A percentile compares a stretch with the other conserved stretches of the same genome.
Evolutionary conservation across 495 filamentous ascomycete species (phyloP).

Genomic region (Neurospora sp.): DNA sequence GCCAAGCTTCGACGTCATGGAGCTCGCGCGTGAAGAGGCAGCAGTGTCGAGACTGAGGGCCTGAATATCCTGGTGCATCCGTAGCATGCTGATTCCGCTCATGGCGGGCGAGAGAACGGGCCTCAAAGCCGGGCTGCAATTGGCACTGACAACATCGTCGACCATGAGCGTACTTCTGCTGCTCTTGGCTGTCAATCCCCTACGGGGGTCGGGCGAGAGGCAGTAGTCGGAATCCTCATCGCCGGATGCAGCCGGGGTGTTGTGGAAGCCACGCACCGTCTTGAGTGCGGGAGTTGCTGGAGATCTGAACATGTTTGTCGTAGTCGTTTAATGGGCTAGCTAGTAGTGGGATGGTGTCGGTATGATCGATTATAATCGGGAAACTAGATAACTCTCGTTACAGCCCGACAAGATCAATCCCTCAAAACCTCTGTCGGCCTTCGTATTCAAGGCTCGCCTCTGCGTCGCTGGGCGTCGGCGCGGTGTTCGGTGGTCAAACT

Average conservation of each 20-base stretch:
- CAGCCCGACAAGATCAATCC: not conserved
- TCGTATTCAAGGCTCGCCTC: conserved; percentile 36
- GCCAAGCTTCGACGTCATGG: conserved; percentile 35
- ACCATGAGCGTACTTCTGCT: conserved; percentile 20
- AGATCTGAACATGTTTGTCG: conserved; percentile 2
- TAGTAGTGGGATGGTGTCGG: not conserved
- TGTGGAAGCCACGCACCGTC: conserved; percentile 62
- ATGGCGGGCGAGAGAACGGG: conserved; percentile 44
- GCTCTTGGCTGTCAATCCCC: conserved; percentile 20
- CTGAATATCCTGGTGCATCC: conserved; percentile 58
- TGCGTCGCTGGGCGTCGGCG: conserved; percentile 40
- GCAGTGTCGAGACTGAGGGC: conserved; percentile 42
- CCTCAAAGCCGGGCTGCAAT: conserved; percentile 52
- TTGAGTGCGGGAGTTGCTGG: conserved; percentile 53
- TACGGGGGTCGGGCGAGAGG: conserved; percentile 25
- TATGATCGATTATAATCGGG: not conserved
- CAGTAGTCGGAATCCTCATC: conserved; percentile 75
- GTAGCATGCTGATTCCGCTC: conserved; percentile 68
- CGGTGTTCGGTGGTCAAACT: conserved; percentile 31
- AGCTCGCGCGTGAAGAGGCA: conserved; percentile 31
- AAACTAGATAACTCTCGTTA: not conserved
- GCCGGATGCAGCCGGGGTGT: conserved; percentile 68
- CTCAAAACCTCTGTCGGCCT: conserved; percentile 4
- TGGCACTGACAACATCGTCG: conserved; percentile 46
- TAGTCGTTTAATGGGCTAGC: not conserved